A percentile compares a stretch with the other conserved stretches of the same genome.
Conservation (phyloP, 352 stramenopile species). For the Phytophthora agathidicida region DNA sequence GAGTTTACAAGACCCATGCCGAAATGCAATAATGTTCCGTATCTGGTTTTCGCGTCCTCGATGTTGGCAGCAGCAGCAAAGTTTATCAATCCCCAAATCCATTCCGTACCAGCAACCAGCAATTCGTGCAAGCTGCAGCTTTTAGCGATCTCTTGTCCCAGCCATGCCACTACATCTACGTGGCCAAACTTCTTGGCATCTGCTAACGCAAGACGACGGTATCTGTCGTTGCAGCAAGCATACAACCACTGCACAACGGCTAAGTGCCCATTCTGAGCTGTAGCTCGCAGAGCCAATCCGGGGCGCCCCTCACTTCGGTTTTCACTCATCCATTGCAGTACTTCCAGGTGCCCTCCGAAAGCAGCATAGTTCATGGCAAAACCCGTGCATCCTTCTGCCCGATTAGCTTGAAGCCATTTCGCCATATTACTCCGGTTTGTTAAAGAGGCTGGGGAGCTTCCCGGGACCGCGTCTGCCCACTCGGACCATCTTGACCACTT, state of each 20-base stretch:
- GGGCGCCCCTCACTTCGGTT: constrained; percentile 33
- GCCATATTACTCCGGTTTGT: too few relatives aligned
- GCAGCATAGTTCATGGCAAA: constrained; percentile 27
- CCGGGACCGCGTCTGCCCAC: too few relatives aligned
- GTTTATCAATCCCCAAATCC: background rate
- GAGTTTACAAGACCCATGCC: too few relatives aligned
- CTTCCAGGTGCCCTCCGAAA: constrained; percentile 16
- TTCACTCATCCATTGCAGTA: constrained; percentile 47
- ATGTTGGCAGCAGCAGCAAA: background rate
- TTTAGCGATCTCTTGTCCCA: background rate
- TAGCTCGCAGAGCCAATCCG: background rate
- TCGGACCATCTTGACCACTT: too few relatives aligned
- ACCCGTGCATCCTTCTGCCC: constrained; percentile 2
- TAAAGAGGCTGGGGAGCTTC: too few relatives aligned
- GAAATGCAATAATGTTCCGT: too few relatives aligned
- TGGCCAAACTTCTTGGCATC: background rate
- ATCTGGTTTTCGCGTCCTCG: background rate
- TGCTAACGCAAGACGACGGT: background rate
- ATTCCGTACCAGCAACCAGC: background rate
- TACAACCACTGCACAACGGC: constrained; percentile 13
- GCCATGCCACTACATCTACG: background rate
- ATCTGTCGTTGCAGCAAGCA: background rate
- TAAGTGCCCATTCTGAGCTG: constrained; percentile 18
- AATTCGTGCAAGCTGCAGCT: background rate
- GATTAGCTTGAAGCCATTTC: constrained; percentile 16